These are phyloP conservation scores for Tetratostichococcus sp. DNA, from an alignment of 139 green algal species.

Conservation along the genomic window DNA sequence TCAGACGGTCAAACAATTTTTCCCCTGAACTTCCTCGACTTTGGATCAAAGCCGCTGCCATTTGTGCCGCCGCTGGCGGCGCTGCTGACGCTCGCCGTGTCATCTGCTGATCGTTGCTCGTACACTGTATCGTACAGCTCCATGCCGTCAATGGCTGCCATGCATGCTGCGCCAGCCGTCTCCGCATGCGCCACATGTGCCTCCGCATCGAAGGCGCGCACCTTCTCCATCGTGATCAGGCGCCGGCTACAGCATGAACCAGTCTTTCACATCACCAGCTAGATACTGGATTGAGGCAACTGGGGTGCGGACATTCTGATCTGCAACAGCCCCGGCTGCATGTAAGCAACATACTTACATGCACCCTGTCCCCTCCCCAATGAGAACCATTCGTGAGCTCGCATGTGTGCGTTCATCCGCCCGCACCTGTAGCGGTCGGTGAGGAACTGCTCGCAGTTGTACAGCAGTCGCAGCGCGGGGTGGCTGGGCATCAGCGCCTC, in stretches of 20 bases:
- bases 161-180: background rate
- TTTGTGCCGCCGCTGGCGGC: too few species aligned
- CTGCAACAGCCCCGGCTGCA: too few species aligned
- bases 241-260: slow-evolving; percentile 37
- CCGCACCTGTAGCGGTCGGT: slow-evolving; percentile 56
- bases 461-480: slow-evolving; percentile 42
- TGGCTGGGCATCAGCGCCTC: slow-evolving; percentile 67
- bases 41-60: background rate
- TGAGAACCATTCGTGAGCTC: too few species aligned
- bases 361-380: too few species aligned
- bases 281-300: too few species aligned
- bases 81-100: background rate
- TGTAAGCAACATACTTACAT: too few species aligned
- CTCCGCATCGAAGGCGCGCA: slow-evolving; percentile 17
- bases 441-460: slow-evolving; percentile 80
- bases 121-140: background rate
- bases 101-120: background rate
- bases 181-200: background rate
- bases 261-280: too few species aligned
- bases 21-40: background rate
- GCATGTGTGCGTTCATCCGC: too few species aligned
- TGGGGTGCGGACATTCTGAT: too few species aligned
- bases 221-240: slow-evolving; percentile 85
- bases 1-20: too few species aligned
- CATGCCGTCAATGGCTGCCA: background rate